A percentile compares a stretch with the other conserved stretches of the same genome.
Conservation (phyloP, 1,139 yeast genomes). For the Tardiomyces blankii region DNA sequence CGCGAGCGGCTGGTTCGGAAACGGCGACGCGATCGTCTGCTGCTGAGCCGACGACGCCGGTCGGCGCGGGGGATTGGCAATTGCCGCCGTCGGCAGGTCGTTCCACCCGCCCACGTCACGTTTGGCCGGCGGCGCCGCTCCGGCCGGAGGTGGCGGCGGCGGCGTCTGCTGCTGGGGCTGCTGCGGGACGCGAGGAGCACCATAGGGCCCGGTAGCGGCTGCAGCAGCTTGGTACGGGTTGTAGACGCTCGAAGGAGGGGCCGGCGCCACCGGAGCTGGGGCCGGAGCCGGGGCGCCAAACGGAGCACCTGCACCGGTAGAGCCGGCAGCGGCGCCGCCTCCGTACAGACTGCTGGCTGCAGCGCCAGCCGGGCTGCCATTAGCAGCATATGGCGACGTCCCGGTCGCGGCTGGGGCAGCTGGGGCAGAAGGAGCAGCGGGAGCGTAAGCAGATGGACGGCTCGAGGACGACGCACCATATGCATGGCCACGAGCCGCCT, state of each 20-base stretch:
- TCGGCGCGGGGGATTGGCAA: constrained; percentile 33
- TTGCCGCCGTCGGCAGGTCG: constrained; percentile 61
- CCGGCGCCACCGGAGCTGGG: constrained; percentile 5
- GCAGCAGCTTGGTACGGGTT: not conserved
- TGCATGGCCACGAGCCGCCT: not conserved
- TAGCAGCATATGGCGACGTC: not conserved
- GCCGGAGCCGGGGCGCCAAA: constrained; percentile 7
- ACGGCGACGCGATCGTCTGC: constrained; percentile 23
- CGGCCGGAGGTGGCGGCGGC: constrained; percentile 6
- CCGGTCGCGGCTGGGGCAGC: constrained; percentile 2
- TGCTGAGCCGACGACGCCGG: constrained; percentile 39
- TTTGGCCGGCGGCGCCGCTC: constrained; percentile 26
- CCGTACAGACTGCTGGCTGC: not conserved
- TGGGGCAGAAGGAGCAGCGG: too few relatives aligned
- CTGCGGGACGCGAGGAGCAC: constrained; percentile 1
- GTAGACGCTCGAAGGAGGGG: constrained; percentile 1
- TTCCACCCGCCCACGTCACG: constrained; percentile 87
- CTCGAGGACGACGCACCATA: constrained; percentile 1
- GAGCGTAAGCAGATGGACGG: not conserved
- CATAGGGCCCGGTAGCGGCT: not conserved
- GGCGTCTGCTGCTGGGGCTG: constrained; percentile 1
- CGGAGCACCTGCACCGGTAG: constrained; percentile 3
- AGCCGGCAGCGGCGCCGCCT: too few relatives aligned
- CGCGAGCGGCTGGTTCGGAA: constrained; percentile 16
- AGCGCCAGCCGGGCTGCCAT: not conserved